Evolutionary conservation across 805 yeast species (phyloP).

Genomic region (Kluyveromyces nonfermentans): DNA sequence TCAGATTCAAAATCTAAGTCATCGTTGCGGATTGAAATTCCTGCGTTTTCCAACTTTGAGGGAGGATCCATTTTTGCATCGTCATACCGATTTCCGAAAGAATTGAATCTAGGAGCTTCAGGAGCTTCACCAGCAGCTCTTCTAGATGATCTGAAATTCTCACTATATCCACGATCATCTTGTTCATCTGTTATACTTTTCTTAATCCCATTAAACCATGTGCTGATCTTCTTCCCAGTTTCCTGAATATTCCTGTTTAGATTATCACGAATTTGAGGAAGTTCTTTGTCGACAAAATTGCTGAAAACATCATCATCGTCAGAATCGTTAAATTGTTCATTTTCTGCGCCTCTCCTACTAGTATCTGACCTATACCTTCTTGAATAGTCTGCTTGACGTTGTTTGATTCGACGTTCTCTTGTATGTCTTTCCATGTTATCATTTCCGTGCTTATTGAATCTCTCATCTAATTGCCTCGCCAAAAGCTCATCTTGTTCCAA

Average conservation of each 20-base stretch:
- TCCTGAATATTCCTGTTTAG: slow-evolving; percentile 72
- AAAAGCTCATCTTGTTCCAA: slow-evolving; percentile 66
- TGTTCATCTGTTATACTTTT: slow-evolving; percentile 18
- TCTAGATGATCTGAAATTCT: slow-evolving; percentile 3
- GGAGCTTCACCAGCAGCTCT: slow-evolving; percentile 10
- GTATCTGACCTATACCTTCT: background rate
- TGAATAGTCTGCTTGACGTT: slow-evolving; percentile 15
- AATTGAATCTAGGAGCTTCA: slow-evolving; percentile 24
- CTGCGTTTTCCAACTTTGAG: slow-evolving; percentile 21
- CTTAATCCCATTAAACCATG: slow-evolving; percentile 62
- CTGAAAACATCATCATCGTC: slow-evolving; percentile 45
- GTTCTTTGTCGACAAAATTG: slow-evolving; percentile 45
- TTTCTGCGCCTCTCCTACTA: slow-evolving; percentile 4
- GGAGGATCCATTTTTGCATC: slow-evolving; percentile 19
- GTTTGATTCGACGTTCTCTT: slow-evolving; percentile 21
- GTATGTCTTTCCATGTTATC: slow-evolving; percentile 14
- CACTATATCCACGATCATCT: slow-evolving; percentile 5
- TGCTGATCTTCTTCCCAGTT: slow-evolving; percentile 62
- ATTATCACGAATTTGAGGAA: slow-evolving; percentile 54
- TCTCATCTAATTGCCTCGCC: slow-evolving; percentile 71
- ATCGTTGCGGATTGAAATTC: slow-evolving; percentile 21
- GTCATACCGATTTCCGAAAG: slow-evolving; percentile 26
- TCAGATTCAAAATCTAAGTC: slow-evolving; percentile 21
- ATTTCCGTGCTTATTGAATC: slow-evolving; percentile 32
- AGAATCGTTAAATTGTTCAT: slow-evolving; percentile 21